Percentiles rank a stretch among this genome's conserved stretches.
These are phyloP conservation scores for Fusarium nurragi DNA, from an alignment of 2,329 filamentous ascomycete species.

Conservation along the genomic window DNA sequence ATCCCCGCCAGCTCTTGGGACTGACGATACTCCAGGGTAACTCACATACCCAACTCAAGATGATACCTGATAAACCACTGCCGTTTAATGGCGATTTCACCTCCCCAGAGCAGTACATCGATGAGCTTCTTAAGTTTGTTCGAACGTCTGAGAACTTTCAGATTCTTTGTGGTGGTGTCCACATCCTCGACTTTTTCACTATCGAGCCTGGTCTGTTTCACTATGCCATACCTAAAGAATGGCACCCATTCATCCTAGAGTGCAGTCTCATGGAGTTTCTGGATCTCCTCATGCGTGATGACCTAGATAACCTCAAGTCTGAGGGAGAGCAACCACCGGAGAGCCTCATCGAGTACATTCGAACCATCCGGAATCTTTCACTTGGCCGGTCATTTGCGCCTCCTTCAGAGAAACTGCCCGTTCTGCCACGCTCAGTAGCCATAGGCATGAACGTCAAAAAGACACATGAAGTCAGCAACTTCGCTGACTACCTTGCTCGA, in stretches of 20 bases:
- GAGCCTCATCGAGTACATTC: constrained; percentile 77
- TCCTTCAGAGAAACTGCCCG: constrained; percentile 57
- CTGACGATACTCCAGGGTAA: constrained; percentile 37
- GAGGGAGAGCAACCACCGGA: constrained; percentile 54
- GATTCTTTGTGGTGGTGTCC: constrained; percentile 94
- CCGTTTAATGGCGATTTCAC: constrained; percentile 77
- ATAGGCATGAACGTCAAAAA: constrained; percentile 98
- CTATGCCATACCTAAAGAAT: constrained; percentile 77
- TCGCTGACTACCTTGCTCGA: constrained; percentile 81
- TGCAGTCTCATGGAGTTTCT: constrained; percentile 79
- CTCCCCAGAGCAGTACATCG: constrained; percentile 79
- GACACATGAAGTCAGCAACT: constrained; percentile 89
- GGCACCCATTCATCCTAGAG: constrained; percentile 79
- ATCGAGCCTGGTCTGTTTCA: constrained; percentile 84
- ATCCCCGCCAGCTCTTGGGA: background rate
- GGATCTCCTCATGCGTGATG: constrained; percentile 81
- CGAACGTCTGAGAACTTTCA: constrained; percentile 80
- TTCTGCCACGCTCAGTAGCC: constrained; percentile 75
- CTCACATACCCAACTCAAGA: constrained; percentile 39
- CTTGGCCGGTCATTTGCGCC: constrained; percentile 69
- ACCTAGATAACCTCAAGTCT: constrained; percentile 60
- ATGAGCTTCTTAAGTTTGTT: constrained; percentile 79
- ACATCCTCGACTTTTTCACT: constrained; percentile 96
- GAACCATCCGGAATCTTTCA: constrained; percentile 73
- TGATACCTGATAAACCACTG: constrained; percentile 65